Evolutionary conservation across 176 grass and related monocot species (phyloP), one percentile per base, ranked within the genome.

Genomic region (Bolboschoenus planiculmis): DNA sequence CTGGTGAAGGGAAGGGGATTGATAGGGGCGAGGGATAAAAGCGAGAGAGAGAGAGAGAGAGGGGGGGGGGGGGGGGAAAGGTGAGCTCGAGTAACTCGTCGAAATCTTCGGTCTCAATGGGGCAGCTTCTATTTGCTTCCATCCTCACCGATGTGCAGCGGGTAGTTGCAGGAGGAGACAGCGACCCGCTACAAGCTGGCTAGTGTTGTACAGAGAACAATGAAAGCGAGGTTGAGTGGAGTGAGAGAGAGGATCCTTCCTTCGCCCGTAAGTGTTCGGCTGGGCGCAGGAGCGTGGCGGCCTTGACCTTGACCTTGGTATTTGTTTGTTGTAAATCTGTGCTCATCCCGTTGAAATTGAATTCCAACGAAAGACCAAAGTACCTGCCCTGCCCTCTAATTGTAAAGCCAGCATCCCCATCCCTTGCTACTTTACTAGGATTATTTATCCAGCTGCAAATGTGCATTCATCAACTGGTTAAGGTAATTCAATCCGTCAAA

Each of bases 211-310:
- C 5, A 31, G 4, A 31, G n/a, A 31, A 50, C 18, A 11, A 51
- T 6, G 72, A 31, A 76, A 76, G 44, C 2, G 72, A 50, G 8
- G 1, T 50, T n/a, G 15, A 51, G 72, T 50, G 72, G 72, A 76
- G 40, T 51, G 50, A 53, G n/a, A n/a, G n/a, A n/a, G 64, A 68
- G 24, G 44, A 76, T 76, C 1, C 72, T 76, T 76, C 1, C 72
- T 76, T 76, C 72, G 44, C n/a, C 24, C 4, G 72, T 44, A 76
- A 76, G 72, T 7, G 72, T 31, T 76, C 70, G 71, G 26, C 24
- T 20, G 20, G 18, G 54, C 57, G 24, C 53, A n/a, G 15, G 58
- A 10, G 58, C 26, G 21, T 62, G 61, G 14, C 30, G 61, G 61
- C 35, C 36, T 65, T 65, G 30, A 36, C 4, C 29, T 68, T 40